These are phyloP conservation scores for Gastroboletus turbinatus DNA, from an alignment of 1,284 basidiomycete genomes.

Conservation along the genomic window DNA sequence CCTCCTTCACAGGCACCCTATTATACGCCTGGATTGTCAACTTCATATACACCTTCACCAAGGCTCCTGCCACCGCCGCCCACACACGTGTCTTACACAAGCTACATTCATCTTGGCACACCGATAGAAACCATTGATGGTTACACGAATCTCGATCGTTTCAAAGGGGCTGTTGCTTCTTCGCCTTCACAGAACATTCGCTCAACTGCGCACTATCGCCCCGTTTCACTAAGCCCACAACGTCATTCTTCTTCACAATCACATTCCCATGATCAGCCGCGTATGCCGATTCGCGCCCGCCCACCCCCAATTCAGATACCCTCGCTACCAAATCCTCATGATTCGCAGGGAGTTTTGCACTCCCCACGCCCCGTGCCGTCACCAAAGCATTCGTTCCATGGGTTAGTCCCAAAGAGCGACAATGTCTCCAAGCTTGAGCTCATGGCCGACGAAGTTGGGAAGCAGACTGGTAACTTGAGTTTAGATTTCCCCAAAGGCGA, in stretches of 20 bases:
- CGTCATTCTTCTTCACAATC: slow-evolving; percentile 33
- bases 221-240: slow-evolving; percentile 55
- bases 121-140: slow-evolving; percentile 10
- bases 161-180: slow-evolving; percentile 59
- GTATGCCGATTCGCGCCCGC: slow-evolving; percentile 11
- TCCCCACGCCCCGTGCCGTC: slow-evolving; percentile 33
- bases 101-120: slow-evolving; percentile 4
- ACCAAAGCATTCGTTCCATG: slow-evolving; percentile 34
- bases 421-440: slow-evolving; percentile 64
- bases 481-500: slow-evolving; percentile 40
- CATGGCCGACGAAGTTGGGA: slow-evolving; percentile 58
- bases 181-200: slow-evolving; percentile 60
- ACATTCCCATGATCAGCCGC: slow-evolving; percentile 7
- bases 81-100: slow-evolving; percentile 7
- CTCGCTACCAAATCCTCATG: slow-evolving; percentile 31
- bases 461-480: slow-evolving; percentile 39
- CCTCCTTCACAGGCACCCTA: slow-evolving; percentile 14
- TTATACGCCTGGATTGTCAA: slow-evolving; percentile 12
- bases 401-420: slow-evolving; percentile 49
- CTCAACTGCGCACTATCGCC: slow-evolving; percentile 53
- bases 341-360: slow-evolving; percentile 26
- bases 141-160: slow-evolving; percentile 37
- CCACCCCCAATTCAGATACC: slow-evolving; percentile 24
- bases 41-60: slow-evolving; percentile 15
- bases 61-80: slow-evolving; percentile 20